Evolutionary conservation across 805 yeast species (phyloP).

Genomic region (Ogataea minuta): DNA sequence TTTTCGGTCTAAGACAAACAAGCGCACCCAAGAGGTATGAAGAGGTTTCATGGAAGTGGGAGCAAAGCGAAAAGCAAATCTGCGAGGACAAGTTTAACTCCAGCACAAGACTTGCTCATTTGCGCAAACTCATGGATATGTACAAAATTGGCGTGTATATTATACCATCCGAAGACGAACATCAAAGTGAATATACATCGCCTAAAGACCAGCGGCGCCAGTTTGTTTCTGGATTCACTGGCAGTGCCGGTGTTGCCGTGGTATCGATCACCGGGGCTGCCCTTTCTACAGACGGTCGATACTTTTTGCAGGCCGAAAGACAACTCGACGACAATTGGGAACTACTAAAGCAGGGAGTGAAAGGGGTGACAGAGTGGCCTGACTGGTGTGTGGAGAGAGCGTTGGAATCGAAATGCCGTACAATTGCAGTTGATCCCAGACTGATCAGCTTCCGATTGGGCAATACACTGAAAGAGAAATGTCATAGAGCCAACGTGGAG

Average conservation of each 20-base stretch:
- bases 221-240: constrained; percentile 85
- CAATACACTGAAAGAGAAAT: constrained; percentile 35
- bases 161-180: constrained; percentile 82
- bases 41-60: background rate
- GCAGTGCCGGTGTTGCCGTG: constrained; percentile 92
- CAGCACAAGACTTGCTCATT: constrained; percentile 35
- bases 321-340: constrained; percentile 81
- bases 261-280: constrained; percentile 69
- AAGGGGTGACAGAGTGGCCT: constrained; percentile 75
- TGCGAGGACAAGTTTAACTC: constrained; percentile 27
- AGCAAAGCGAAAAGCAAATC: background rate
- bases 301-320: constrained; percentile 84
- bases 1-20: constrained; percentile 13
- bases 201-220: constrained; percentile 78
- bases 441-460: constrained; percentile 55
- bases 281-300: constrained; percentile 90
- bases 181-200: constrained; percentile 87
- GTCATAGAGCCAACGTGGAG: constrained; percentile 38
- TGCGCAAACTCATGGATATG: constrained; percentile 46
- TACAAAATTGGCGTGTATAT: constrained; percentile 52
- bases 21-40: background rate
- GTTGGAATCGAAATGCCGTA: constrained; percentile 42
- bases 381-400: constrained; percentile 68
- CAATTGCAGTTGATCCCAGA: constrained; percentile 82
- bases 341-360: constrained; percentile 73